These are phyloP conservation scores for Gossypium mustelinum DNA, from an alignment of 345 rosid species.

Conservation along the genomic window DNA sequence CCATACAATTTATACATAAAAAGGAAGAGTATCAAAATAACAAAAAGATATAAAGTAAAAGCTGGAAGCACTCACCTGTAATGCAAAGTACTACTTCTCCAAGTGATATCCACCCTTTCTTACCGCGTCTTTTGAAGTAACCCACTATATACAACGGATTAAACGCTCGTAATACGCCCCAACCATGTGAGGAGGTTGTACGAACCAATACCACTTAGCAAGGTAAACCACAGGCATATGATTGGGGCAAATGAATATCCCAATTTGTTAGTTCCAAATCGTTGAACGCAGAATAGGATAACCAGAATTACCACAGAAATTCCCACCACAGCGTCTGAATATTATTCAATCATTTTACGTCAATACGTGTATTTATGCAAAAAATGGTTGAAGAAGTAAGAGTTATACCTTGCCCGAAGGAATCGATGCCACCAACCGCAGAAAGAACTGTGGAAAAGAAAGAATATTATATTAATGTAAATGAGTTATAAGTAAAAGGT, in stretches of 20 bases:
- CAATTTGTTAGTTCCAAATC: slow-evolving; percentile 69
- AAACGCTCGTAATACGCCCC: slow-evolving; percentile 56
- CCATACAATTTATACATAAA: neutral
- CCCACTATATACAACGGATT: slow-evolving; percentile 52
- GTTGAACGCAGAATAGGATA: slow-evolving; percentile 41
- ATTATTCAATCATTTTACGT: neutral
- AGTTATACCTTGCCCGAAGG: slow-evolving; percentile 52
- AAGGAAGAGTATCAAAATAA: neutral
- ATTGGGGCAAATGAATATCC: slow-evolving; percentile 68
- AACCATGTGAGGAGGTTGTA: slow-evolving; percentile 54
- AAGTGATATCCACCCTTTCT: slow-evolving; percentile 53
- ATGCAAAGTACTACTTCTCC: slow-evolving; percentile 71
- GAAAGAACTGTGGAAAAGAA: slow-evolving; percentile 51
- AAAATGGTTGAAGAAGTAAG: no score
- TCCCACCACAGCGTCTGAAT: slow-evolving; percentile 61
- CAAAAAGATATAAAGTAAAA: neutral
- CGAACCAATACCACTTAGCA: slow-evolving; percentile 54
- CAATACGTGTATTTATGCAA: neutral
- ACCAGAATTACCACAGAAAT: slow-evolving; percentile 58
- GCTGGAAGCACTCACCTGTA: slow-evolving; percentile 40
- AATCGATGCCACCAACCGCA: slow-evolving; percentile 64
- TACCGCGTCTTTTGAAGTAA: slow-evolving; percentile 54
- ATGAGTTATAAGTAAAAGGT: neutral
- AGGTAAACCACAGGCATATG: slow-evolving; percentile 50
- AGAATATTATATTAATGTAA: neutral